Percentiles rank a stretch among this genome's conserved stretches.
These are phyloP conservation scores for Paxillus ammoniavirescens DNA, from an alignment of 768 basidiomycete genomes.

Conservation along the genomic window DNA sequence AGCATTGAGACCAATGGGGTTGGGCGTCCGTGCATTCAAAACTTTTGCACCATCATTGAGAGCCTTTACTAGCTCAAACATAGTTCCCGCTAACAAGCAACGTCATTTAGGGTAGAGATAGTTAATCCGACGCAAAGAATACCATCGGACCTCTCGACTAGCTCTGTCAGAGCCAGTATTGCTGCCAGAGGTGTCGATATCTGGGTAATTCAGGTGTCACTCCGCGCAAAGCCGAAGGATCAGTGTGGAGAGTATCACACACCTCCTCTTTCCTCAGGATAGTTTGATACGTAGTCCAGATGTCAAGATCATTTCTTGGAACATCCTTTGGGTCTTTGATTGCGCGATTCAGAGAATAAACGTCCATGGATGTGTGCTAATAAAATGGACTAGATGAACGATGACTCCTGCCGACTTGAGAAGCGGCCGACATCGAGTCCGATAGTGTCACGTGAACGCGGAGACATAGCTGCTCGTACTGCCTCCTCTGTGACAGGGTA, in stretches of 20 bases:
- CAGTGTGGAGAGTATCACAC: constrained; percentile 17
- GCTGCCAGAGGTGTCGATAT: constrained; percentile 85
- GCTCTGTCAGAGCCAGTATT: constrained; percentile 78
- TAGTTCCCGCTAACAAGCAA: constrained; percentile 67
- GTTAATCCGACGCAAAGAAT: constrained; percentile 23
- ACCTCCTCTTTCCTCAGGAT: constrained; percentile 69
- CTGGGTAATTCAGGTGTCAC: constrained; percentile 34
- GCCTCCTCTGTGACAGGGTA: too few species aligned
- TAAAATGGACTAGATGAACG: background rate
- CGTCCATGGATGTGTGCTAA: background rate
- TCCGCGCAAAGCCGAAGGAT: background rate
- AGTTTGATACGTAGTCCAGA: constrained; percentile 52
- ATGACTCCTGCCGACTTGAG: background rate
- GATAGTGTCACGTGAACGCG: constrained; percentile 19
- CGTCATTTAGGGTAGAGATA: constrained; percentile 3
- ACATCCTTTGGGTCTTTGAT: background rate
- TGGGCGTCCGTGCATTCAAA: constrained; percentile 61
- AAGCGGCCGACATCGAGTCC: too few species aligned
- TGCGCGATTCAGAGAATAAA: background rate
- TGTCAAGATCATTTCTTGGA: constrained; percentile 36
- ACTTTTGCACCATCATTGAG: constrained; percentile 72
- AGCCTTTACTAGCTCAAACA: constrained; percentile 88
- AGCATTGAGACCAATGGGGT: constrained; percentile 83
- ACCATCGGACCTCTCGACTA: constrained; percentile 81
- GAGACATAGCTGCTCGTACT: too few species aligned